A percentile compares a stretch with the other conserved stretches of the same genome.
phyloP scores from a whole-genome alignment of 805 yeast genomes.

The Teunomyces barrocoloradensis region DNA sequence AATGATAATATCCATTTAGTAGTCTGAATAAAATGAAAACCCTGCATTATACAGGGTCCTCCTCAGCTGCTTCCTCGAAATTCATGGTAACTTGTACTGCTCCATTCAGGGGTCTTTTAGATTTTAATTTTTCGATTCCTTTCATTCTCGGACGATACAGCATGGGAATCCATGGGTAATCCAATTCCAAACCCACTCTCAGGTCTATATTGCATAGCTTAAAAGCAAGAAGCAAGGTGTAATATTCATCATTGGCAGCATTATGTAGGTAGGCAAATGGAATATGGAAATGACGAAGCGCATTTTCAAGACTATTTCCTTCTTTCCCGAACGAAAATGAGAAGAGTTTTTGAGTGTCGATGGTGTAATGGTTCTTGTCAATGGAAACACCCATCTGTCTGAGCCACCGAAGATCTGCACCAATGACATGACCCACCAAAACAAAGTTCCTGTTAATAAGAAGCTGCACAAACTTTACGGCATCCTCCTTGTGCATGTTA shows the following conservation, averaged over 20 bases:
- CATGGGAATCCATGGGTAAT: too few species aligned
- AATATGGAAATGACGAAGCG: slow-evolving; percentile 45
- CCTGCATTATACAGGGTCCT: too few species aligned
- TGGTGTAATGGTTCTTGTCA: slow-evolving; percentile 27
- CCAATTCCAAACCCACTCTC: too few species aligned
- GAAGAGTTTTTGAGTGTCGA: slow-evolving; percentile 53
- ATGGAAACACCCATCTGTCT: slow-evolving; percentile 43
- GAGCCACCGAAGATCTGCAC: slow-evolving; percentile 57
- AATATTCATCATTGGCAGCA: slow-evolving; percentile 71
- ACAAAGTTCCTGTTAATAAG: slow-evolving; percentile 37
- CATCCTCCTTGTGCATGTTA: slow-evolving; percentile 35
- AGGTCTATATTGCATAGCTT: slow-evolving; percentile 41
- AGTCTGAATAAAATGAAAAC: too few species aligned
- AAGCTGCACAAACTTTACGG: slow-evolving; percentile 38
- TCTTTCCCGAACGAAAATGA: slow-evolving; percentile 35
- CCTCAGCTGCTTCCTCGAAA: too few species aligned
- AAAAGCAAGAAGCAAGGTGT: slow-evolving; percentile 51
- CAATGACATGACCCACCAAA: slow-evolving; percentile 60
- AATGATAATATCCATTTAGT: too few species aligned
- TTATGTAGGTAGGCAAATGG: slow-evolving; percentile 65
- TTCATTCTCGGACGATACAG: too few species aligned
- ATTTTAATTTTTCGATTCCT: too few species aligned
- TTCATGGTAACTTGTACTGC: too few species aligned
- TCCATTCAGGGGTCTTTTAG: too few species aligned
- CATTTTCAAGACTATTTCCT: slow-evolving; percentile 45